These are phyloP conservation scores for Claviceps capensis DNA, from an alignment of 2,329 filamentous ascomycete species.

Conservation along the genomic window DNA sequence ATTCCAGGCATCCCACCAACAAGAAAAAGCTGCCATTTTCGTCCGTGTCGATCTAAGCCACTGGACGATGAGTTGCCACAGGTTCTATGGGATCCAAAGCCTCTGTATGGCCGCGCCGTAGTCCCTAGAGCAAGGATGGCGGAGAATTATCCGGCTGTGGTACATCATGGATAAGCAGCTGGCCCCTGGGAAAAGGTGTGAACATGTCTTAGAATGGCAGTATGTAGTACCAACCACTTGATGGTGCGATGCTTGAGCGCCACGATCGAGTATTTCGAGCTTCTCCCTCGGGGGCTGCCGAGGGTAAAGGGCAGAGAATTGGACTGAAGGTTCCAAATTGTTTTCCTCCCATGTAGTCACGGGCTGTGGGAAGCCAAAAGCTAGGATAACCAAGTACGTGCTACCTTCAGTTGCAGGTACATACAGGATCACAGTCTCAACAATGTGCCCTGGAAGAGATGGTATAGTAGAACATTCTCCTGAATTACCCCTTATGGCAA, in stretches of 20 bases:
- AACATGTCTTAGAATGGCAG: neutral
- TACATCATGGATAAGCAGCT: neutral
- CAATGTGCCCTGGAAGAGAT: neutral
- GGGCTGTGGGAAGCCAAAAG: neutral
- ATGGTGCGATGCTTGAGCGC: neutral
- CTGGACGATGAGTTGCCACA: too few species aligned
- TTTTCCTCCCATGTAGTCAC: neutral
- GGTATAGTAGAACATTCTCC: neutral
- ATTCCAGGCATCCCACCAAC: too few species aligned
- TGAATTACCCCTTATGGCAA: conserved; percentile 3
- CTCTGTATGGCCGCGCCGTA: conserved; percentile 6
- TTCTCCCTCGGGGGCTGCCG: neutral
- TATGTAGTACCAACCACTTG: too few species aligned
- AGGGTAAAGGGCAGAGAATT: neutral
- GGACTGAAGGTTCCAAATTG: too few species aligned
- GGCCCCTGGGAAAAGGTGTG: neutral
- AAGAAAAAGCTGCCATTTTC: too few species aligned
- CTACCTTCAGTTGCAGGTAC: neutral
- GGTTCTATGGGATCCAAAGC: too few species aligned
- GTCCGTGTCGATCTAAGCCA: too few species aligned
- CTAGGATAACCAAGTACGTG: neutral
- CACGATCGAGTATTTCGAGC: neutral
- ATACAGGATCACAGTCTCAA: neutral
- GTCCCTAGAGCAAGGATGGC: neutral
- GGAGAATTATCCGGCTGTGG: neutral